phyloP scores from a whole-genome alignment of 176 grass and related monocot species.

The Eleusine indica region DNA sequence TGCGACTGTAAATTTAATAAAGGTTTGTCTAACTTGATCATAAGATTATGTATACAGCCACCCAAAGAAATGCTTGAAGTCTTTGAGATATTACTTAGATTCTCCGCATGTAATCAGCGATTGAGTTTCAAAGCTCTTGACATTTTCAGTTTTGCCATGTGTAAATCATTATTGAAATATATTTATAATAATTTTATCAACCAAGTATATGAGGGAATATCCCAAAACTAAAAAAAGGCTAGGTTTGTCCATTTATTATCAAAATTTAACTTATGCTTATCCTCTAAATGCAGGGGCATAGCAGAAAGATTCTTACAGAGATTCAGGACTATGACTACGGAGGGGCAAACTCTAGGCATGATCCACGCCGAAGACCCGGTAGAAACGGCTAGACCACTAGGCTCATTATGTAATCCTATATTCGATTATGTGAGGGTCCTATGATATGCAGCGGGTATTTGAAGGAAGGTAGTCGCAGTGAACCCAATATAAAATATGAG shows the following conservation, averaged over 20 bases:
- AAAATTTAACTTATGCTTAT: not conserved
- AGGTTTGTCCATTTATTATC: not conserved
- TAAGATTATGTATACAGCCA: conserved; percentile 17
- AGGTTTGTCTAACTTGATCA: conserved; percentile 38
- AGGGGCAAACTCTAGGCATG: conserved; percentile 71
- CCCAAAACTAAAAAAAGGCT: conserved; percentile 5
- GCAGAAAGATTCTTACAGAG: conserved; percentile 71
- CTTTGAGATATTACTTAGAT: conserved; percentile 3
- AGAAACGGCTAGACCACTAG: conserved; percentile 53
- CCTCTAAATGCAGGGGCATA: conserved; percentile 46
- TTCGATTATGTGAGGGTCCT: conserved; percentile 17
- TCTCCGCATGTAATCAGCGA: not conserved
- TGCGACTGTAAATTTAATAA: conserved; percentile 32
- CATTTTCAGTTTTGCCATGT: not conserved
- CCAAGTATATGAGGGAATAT: not conserved
- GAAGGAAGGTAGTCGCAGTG: conserved; percentile 20
- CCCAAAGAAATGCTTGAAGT: not conserved
- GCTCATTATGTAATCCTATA: conserved; percentile 16
- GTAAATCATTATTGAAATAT: conserved; percentile 22
- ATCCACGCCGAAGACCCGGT: conserved; percentile 72
- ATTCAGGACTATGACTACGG: conserved; percentile 89
- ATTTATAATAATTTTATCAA: conserved; percentile 29
- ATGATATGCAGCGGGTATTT: conserved; percentile 29
- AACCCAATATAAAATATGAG: conserved; percentile 26
- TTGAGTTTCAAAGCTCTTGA: conserved; percentile 16